Percentiles rank a stretch among this genome's conserved stretches.
Conservation (phyloP, 1,284 basidiomycete genomes). For the Rhodotorula glutinis region DNA sequence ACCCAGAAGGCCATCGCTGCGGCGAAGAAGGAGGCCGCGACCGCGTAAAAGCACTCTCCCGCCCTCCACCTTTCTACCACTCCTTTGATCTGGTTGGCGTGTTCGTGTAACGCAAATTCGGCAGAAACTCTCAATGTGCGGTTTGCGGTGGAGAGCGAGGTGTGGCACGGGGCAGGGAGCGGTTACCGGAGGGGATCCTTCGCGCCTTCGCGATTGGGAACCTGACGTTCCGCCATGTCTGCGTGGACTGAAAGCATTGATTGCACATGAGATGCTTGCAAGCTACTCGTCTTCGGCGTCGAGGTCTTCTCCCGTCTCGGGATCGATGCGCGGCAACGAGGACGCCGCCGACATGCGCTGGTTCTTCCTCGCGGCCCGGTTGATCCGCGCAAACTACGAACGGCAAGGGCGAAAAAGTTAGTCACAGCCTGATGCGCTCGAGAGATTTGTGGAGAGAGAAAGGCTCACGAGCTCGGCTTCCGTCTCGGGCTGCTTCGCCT, state of each 20-base stretch:
- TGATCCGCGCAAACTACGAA: not conserved
- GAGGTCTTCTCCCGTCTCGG: constrained; percentile 1
- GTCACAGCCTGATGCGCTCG: not conserved
- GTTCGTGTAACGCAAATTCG: constrained; percentile 5
- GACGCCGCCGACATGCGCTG: not conserved
- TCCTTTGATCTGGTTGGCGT: not conserved
- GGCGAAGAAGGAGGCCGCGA: constrained; percentile 6
- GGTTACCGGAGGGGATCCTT: no score
- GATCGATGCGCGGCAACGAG: not conserved
- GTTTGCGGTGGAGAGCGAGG: not conserved
- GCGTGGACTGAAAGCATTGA: not conserved
- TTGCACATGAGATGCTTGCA: no score
- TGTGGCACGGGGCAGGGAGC: no score
- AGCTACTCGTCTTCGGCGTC: not conserved
- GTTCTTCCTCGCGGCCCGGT: not conserved
- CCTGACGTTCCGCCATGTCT: not conserved
- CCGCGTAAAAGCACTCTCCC: not conserved
- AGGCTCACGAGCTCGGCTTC: constrained; percentile 12
- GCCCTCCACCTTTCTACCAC: not conserved
- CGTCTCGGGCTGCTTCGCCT: constrained; percentile 15
- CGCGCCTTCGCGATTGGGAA: no score
- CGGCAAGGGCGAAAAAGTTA: not conserved
- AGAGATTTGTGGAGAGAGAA: no score
- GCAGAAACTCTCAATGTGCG: no score
- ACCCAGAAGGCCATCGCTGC: constrained; percentile 50